These are phyloP conservation scores for Phialemonium atrogriseum DNA, from an alignment of 2,329 filamentous ascomycete species.

Conservation along the genomic window DNA sequence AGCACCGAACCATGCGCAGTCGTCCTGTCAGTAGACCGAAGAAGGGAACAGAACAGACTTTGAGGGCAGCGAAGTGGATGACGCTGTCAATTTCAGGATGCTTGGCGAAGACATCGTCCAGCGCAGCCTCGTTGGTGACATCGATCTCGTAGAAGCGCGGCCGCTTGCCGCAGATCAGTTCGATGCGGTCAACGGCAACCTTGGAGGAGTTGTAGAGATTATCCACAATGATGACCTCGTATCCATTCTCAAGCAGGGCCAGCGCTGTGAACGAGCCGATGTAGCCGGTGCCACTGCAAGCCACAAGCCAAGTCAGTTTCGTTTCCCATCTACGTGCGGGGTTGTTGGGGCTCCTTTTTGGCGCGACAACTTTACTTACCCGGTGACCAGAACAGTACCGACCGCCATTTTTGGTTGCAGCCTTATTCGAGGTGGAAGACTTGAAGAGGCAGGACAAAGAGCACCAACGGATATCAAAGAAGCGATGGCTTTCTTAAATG, in stretches of 20 bases:
- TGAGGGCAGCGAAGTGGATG: constrained; percentile 96
- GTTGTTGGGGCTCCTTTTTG: not conserved
- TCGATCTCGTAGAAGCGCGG: constrained; percentile 80
- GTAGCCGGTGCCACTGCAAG: constrained; percentile 85
- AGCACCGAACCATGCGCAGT: not conserved
- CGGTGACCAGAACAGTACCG: constrained; percentile 85
- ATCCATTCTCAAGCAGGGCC: constrained; percentile 84
- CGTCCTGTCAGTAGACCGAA: not conserved
- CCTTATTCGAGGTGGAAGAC: constrained; percentile 9
- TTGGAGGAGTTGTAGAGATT: constrained; percentile 95
- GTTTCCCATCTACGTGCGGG: not conserved
- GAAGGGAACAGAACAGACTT: constrained; percentile 45
- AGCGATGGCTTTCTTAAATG: constrained; percentile 1
- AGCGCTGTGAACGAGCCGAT: constrained; percentile 97
- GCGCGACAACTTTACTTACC: constrained; percentile 49
- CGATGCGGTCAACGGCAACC: constrained; percentile 88
- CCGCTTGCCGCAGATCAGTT: constrained; percentile 83
- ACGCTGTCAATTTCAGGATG: constrained; percentile 95
- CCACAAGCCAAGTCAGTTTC: not conserved
- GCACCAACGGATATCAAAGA: not conserved
- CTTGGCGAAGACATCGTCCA: constrained; percentile 81
- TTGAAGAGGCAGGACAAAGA: constrained; percentile 6
- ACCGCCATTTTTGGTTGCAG: constrained; percentile 53
- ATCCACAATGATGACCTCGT: constrained; percentile 94
- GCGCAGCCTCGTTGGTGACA: constrained; percentile 73